These are phyloP conservation scores for Monilinia polystroma DNA, from an alignment of 2,329 filamentous ascomycete genomes.

Conservation along the genomic window DNA sequence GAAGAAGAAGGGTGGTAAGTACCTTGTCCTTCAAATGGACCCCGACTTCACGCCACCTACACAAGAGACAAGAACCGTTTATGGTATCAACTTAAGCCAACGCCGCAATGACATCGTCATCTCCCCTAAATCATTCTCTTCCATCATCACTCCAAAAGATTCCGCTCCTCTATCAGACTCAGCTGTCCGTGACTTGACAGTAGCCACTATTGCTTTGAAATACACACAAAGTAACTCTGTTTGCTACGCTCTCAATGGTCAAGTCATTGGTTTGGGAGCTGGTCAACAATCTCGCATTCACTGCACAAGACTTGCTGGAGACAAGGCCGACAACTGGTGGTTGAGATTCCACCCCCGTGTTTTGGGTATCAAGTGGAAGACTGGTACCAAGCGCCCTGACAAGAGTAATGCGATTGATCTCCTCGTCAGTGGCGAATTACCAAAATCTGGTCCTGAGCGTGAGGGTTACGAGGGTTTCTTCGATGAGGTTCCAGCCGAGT, in stretches of 20 bases:
- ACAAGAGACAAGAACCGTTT: slow-evolving; percentile 82
- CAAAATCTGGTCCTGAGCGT: slow-evolving; percentile 78
- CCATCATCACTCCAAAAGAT: slow-evolving; percentile 83
- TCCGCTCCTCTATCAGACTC: slow-evolving; percentile 69
- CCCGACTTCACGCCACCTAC: slow-evolving; percentile 73
- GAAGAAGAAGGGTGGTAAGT: slow-evolving; percentile 98
- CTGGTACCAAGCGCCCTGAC: slow-evolving; percentile 91
- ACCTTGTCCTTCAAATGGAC: slow-evolving; percentile 94
- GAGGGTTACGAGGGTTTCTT: slow-evolving; percentile 87
- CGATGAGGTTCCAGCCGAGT: slow-evolving; percentile 79
- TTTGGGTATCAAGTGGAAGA: slow-evolving; percentile 90
- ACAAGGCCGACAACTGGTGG: slow-evolving; percentile 99
- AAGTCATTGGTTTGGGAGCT: slow-evolving; percentile 89
- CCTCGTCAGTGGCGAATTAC: slow-evolving; percentile 86
- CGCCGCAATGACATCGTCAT: slow-evolving; percentile 91
- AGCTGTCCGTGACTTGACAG: slow-evolving; percentile 84
- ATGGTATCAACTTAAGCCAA: slow-evolving; percentile 84
- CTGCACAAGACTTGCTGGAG: slow-evolving; percentile 93
- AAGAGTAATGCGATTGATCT: slow-evolving; percentile 98
- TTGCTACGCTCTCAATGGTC: slow-evolving; percentile 92
- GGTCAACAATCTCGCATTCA: slow-evolving; percentile 98
- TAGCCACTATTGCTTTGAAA: slow-evolving; percentile 96
- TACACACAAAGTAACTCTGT: slow-evolving; percentile 99
- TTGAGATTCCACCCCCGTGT: slow-evolving; percentile 94
- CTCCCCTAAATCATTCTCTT: slow-evolving; percentile 79